A percentile compares a stretch with the other conserved stretches of the same genome.
Conservation (phyloP, 2,329 filamentous ascomycete genomes). For the Aspergillus cejpii region DNA sequence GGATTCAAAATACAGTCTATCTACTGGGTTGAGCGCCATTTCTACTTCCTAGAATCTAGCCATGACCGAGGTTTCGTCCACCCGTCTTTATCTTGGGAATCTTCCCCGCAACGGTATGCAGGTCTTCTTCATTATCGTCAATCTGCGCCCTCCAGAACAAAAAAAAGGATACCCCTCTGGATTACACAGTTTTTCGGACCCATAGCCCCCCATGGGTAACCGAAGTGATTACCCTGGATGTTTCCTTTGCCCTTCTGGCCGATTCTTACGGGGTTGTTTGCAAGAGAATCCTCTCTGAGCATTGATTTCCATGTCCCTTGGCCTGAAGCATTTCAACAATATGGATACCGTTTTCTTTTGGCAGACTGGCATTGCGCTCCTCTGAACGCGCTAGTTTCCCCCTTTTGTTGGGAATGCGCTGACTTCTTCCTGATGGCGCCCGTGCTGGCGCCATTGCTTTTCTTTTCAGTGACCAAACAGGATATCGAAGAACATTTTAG, state of each 20-base stretch:
- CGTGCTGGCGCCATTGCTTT: conserved; percentile 25
- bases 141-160: conserved; percentile 4
- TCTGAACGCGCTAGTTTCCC: conserved; percentile 18
- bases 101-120: conserved; percentile 87
- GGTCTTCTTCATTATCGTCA: conserved; percentile 15
- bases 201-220: conserved; percentile 9
- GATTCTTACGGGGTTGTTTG: neutral
- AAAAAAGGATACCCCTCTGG: conserved; percentile 13
- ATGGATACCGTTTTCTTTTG: conserved; percentile 13
- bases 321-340: neutral
- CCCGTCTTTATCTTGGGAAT: conserved; percentile 94
- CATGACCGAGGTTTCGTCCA: conserved; percentile 87
- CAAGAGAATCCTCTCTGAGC: neutral
- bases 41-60: conserved; percentile 16
- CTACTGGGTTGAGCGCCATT: conserved; percentile 5
- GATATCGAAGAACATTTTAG: conserved; percentile 95
- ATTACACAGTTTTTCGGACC: conserved; percentile 3
- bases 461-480: conserved; percentile 76
- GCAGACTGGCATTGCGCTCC: conserved; percentile 10
- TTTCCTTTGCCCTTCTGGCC: neutral
- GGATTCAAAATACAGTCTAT: conserved; percentile 5
- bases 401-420: conserved; percentile 27
- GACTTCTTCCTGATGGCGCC: conserved; percentile 27
- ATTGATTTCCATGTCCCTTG: neutral
- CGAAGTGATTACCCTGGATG: neutral